Percentiles rank a stretch among this genome's conserved stretches.
These are phyloP conservation scores for Eurotiales sp. DNA, from an alignment of 2,329 filamentous ascomycete genomes.

Conservation along the genomic window DNA sequence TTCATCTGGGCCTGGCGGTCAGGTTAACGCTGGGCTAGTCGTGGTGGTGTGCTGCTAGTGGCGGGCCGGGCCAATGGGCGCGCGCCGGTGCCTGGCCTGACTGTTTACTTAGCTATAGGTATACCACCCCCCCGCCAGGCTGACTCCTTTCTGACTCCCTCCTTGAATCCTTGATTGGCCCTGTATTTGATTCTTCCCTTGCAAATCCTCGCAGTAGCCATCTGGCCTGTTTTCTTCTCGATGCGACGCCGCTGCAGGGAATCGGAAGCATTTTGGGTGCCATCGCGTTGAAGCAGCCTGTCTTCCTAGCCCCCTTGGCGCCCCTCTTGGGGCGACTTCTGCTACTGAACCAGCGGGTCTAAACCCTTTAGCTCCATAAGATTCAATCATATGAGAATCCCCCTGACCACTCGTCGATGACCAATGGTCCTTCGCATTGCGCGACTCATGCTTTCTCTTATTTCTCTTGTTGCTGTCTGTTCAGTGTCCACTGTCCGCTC, in stretches of 20 bases:
- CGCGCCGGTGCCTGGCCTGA: background rate
- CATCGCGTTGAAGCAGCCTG: background rate
- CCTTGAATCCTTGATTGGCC: background rate
- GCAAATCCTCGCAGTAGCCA: too few relatives aligned
- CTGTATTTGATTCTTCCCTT: too few relatives aligned
- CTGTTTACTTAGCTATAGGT: too few relatives aligned
- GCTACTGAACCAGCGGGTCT: background rate
- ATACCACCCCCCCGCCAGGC: constrained; percentile 4
- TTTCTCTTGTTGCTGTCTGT: too few relatives aligned
- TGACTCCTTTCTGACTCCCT: background rate
- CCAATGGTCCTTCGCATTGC: too few relatives aligned
- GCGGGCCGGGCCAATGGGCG: background rate
- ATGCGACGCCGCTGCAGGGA: background rate
- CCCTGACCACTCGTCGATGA: too few relatives aligned
- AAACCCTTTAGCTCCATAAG: too few relatives aligned
- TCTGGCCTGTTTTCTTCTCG: too few relatives aligned
- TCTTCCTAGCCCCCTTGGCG: constrained; percentile 3
- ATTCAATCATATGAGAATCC: too few relatives aligned
- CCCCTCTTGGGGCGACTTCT: constrained; percentile 17
- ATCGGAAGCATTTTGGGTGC: constrained; percentile 4
- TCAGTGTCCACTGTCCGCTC: too few relatives aligned
- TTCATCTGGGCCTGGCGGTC: background rate
- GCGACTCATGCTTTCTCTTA: too few relatives aligned
- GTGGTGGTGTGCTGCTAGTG: background rate
- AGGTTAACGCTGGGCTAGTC: background rate